phyloP scores from a whole-genome alignment of 768 basidiomycete genomes.

The Chalciporus piperatus region DNA sequence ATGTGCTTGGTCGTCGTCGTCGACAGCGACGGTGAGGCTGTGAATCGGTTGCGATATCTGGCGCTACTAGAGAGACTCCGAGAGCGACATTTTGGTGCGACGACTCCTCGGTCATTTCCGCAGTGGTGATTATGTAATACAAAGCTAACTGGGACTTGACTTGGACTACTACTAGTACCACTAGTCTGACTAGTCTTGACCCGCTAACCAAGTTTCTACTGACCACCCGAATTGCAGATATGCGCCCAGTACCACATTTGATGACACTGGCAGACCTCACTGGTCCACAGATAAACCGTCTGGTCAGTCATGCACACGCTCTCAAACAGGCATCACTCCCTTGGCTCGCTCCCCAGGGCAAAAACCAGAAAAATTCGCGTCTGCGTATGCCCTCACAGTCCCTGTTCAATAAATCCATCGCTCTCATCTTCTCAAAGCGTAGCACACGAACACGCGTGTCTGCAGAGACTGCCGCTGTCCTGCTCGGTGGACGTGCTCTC shows the following conservation, averaged over 20 bases:
- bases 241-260: conserved; percentile 58
- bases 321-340: conserved; percentile 64
- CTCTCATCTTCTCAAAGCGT: conserved; percentile 89
- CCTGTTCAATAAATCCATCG: conserved; percentile 79
- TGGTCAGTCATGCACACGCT: conserved; percentile 61
- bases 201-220: no score
- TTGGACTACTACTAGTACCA: no score
- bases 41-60: background rate
- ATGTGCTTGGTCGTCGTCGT: conserved; percentile 10
- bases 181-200: no score
- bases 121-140: background rate
- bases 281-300: conserved; percentile 64
- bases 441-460: conserved; percentile 90
- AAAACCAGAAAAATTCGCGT: conserved; percentile 29
- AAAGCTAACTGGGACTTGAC: no score
- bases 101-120: background rate
- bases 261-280: conserved; percentile 89
- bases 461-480: conserved; percentile 73
- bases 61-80: background rate
- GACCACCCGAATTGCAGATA: background rate
- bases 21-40: conserved; percentile 1
- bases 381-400: conserved; percentile 69
- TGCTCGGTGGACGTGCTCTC: conserved; percentile 86
- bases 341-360: conserved; percentile 58
- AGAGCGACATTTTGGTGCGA: background rate